Percentiles rank a stretch among this genome's conserved stretches.
These are phyloP conservation scores for Petunia axillaris DNA, from an alignment of 257 asterid species.

Conservation along the genomic window DNA sequence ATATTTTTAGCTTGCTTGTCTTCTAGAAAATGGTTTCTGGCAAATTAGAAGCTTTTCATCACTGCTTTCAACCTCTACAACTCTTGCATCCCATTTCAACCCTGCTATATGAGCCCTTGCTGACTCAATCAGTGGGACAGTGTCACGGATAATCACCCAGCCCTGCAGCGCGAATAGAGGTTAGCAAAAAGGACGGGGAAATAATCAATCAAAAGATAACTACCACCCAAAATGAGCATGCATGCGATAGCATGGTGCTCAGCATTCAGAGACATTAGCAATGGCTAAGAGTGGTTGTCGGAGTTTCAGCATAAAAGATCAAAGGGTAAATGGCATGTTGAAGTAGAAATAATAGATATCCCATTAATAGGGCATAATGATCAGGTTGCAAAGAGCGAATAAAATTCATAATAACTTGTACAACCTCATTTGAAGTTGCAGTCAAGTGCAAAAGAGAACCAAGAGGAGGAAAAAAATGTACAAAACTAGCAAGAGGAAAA, in stretches of 20 bases:
- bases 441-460: background rate
- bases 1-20: conserved; percentile 61
- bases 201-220: background rate
- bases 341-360: background rate
- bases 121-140: conserved; percentile 61
- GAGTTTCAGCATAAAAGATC: background rate
- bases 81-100: conserved; percentile 97
- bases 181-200: conserved; percentile 22
- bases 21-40: conserved; percentile 86
- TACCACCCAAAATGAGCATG: background rate
- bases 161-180: conserved; percentile 58
- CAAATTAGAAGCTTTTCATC: conserved; percentile 90
- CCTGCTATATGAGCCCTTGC: conserved; percentile 79
- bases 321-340: background rate
- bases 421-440: background rate
- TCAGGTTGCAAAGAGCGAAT: background rate
- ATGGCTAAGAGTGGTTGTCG: background rate
- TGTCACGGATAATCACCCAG: conserved; percentile 86
- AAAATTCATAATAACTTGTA: background rate
- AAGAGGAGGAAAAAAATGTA: background rate
- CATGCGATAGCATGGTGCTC: background rate
- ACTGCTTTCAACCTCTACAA: conserved; percentile 84
- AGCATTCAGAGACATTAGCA: background rate
- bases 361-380: background rate
- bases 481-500: background rate